Evolutionary conservation across 2,329 filamentous ascomycete genomes (phyloP), one percentile per base, ranked within the genome.

Genomic region (Juglanconis sp.): DNA sequence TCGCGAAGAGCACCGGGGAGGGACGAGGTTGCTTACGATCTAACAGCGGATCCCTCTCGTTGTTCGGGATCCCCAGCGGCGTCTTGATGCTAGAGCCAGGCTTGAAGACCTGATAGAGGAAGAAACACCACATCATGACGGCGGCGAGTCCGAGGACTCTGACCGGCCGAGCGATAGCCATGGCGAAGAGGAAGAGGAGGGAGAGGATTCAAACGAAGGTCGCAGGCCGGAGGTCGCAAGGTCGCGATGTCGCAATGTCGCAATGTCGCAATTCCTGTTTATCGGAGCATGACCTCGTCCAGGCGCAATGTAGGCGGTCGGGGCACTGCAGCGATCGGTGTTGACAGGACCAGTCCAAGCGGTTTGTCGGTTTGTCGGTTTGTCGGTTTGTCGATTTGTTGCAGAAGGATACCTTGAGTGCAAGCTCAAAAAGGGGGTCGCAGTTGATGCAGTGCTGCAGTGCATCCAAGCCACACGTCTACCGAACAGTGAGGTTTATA

Each of bases 81-180:
- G 71, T 70, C 55, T 69, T 67, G 65, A 76, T 67, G 52, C 72
- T 66, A 42, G 76, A 75, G 30, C 83, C 79, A 8, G 84, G 81
- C 63, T 83, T 84, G 72, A 90, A 86, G 68, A 95, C 79, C 70
- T 91, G 88, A 67, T 90, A 88, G 65, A 96, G 76, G 69, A 96
- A 86, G 74, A 93, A 92, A 64, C 90, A 80, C 79, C 91, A 90
- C 66, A 96, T 78, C 63, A 90, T 74, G 68, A 91, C 77, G 65
- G 88, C 90, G 64, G 86, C 80, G 65, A 90, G 82, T 67, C 86
- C 89, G 71, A 96, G 80, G 70, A 90, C 86, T 76, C 93, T 87
- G 72, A 96, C 88, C 60, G 92, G 91, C 79, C 88, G 88, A 71
- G 92, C 91, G 72, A 96, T 81, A 70, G 89, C 91, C 92, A 96